Percentiles rank a stretch among this genome's conserved stretches.
Evolutionary conservation across 345 rosid species (phyloP).

Genomic region (Populus davidiana): DNA sequence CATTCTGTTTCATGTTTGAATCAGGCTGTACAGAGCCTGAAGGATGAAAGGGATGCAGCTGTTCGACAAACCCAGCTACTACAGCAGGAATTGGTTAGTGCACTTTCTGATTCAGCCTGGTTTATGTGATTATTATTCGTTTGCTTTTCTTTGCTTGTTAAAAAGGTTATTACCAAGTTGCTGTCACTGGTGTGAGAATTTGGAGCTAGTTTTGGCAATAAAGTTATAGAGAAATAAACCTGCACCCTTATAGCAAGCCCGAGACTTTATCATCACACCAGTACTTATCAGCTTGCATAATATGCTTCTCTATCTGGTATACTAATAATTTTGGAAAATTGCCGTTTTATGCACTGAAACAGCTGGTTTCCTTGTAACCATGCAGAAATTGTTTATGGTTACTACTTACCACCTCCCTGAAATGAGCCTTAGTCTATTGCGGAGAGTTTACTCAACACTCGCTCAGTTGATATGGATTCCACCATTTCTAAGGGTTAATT

Average conservation of each 20-base stretch:
- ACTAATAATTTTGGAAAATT: neutral
- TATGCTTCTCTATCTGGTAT: neutral
- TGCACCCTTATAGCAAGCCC: neutral
- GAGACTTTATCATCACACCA: neutral
- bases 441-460: neutral
- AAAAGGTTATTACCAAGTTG: neutral
- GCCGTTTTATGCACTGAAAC: neutral
- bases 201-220: neutral
- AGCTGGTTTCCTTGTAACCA: neutral
- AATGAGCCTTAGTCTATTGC: neutral
- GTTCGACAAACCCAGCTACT: slow-evolving; percentile 65
- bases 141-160: neutral
- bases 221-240: no score
- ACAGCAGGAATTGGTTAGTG: slow-evolving; percentile 78
- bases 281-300: neutral
- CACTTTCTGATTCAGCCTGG: neutral
- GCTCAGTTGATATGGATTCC: neutral
- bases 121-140: neutral
- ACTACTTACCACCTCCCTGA: neutral
- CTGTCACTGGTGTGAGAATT: neutral
- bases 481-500: slow-evolving; percentile 6
- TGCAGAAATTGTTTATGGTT: neutral
- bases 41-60: slow-evolving; percentile 81
- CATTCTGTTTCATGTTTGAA: slow-evolving; percentile 15
- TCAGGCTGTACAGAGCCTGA: slow-evolving; percentile 64